These are phyloP conservation scores for Collybiopsis luxurians DNA, from an alignment of 768 basidiomycete genomes.

Conservation along the genomic window DNA sequence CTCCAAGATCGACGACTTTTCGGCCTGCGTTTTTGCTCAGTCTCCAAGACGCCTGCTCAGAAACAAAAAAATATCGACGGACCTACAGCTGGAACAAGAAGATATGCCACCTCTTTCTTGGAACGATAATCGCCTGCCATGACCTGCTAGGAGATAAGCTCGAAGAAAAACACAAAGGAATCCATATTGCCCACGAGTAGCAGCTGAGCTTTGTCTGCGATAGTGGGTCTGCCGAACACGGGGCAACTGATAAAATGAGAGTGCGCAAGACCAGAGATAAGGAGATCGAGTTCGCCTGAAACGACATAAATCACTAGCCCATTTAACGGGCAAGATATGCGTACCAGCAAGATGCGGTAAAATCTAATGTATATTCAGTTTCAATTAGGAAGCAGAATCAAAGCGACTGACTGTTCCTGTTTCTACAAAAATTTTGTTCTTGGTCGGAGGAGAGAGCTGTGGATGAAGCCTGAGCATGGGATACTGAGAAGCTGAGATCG, in stretches of 20 bases:
- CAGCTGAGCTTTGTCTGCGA: conserved; percentile 63
- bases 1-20: conserved; percentile 80
- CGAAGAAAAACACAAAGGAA: not conserved
- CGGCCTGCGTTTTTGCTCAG: too few species aligned
- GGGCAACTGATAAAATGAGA: conserved; percentile 71
- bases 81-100: conserved; percentile 76
- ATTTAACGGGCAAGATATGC: not conserved
- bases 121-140: conserved; percentile 81
- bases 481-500: not conserved
- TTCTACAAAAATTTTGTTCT: conserved; percentile 78
- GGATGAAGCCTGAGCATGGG: conserved; percentile 11
- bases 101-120: conserved; percentile 76
- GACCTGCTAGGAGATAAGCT: conserved; percentile 16
- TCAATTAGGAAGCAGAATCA: not conserved
- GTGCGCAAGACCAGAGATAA: conserved; percentile 57
- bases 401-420: conserved; percentile 68
- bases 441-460: conserved; percentile 41
- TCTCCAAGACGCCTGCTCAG: too few species aligned
- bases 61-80: not conserved
- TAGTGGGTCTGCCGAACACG: conserved; percentile 71
- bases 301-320: conserved; percentile 4
- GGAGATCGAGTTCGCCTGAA: conserved; percentile 64
- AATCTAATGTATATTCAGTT: conserved; percentile 33
- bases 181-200: conserved; percentile 37
- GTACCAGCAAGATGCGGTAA: conserved; percentile 52